Evolutionary conservation across 495 filamentous ascomycete species (phyloP).

Genomic region (Penicilliopsis zonata): DNA sequence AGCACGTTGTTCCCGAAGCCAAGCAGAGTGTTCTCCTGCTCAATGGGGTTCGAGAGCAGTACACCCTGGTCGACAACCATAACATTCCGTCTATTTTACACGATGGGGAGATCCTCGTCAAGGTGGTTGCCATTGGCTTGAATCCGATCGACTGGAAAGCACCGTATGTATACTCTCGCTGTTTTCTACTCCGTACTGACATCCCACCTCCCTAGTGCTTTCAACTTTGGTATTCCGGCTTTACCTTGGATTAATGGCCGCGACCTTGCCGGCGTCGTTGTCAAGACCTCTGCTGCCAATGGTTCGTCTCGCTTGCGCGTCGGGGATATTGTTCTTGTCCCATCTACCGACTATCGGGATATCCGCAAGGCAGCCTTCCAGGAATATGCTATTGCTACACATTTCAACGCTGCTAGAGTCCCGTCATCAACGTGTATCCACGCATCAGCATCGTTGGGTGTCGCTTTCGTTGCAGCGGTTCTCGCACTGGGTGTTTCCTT

Average conservation of each 20-base stretch:
- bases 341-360: slow-evolving; percentile 62
- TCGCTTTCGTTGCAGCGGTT: slow-evolving; percentile 50
- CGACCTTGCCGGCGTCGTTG: slow-evolving; percentile 47
- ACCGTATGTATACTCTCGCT: slow-evolving; percentile 36
- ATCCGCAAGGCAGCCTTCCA: slow-evolving; percentile 57
- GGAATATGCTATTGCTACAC: slow-evolving; percentile 50
- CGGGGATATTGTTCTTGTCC: slow-evolving; percentile 47
- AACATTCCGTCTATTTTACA: slow-evolving; percentile 31
- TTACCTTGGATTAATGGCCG: slow-evolving; percentile 57
- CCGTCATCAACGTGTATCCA: slow-evolving; percentile 34
- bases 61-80: slow-evolving; percentile 33
- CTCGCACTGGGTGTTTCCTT: slow-evolving; percentile 49
- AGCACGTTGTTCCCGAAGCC: slow-evolving; percentile 2
- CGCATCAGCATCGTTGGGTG: slow-evolving; percentile 46
- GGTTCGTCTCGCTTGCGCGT: slow-evolving; percentile 30
- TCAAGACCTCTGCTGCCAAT: slow-evolving; percentile 32
- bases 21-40: slow-evolving; percentile 24
- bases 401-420: slow-evolving; percentile 50
- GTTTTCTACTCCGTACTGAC: slow-evolving; percentile 4
- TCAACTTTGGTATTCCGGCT: slow-evolving; percentile 51
- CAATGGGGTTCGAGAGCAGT: slow-evolving; percentile 23
- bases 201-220: slow-evolving; percentile 30
- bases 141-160: slow-evolving; percentile 69
- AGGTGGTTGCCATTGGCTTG: slow-evolving; percentile 46
- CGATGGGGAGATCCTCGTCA: slow-evolving; percentile 42